Conservation (phyloP, 768 basidiomycete species). For the Termitomyces sp. region DNA sequence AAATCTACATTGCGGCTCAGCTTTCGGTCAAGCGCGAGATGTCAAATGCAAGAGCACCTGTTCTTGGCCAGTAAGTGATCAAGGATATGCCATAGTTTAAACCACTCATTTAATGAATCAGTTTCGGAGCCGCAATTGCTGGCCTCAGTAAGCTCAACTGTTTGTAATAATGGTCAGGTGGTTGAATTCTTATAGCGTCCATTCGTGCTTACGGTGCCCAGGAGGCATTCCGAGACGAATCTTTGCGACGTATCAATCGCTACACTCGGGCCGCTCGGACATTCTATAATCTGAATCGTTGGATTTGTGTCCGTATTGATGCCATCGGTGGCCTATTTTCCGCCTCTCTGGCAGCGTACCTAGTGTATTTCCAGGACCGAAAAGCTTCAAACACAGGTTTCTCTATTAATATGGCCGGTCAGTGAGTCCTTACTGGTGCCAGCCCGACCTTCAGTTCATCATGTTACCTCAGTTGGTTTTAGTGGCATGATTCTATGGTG, state of each 20-base stretch:
- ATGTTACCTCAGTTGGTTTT: slow-evolving; percentile 36
- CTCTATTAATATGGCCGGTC: slow-evolving; percentile 47
- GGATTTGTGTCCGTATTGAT: slow-evolving; percentile 48
- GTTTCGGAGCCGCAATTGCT: slow-evolving; percentile 50
- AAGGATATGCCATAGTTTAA: slow-evolving; percentile 13
- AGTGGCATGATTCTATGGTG: slow-evolving; percentile 47
- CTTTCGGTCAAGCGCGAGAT: slow-evolving; percentile 43
- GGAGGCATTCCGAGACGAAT: slow-evolving; percentile 35
- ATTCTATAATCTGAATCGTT: slow-evolving; percentile 48
- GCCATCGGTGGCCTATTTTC: slow-evolving; percentile 52
- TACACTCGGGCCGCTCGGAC: slow-evolving; percentile 40
- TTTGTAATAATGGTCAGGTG: background rate
- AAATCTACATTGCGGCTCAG: slow-evolving; percentile 40
- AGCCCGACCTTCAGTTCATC: background rate
- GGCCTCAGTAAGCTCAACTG: slow-evolving; percentile 37
- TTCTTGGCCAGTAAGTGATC: slow-evolving; percentile 33
- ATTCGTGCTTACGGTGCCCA: slow-evolving; percentile 66
- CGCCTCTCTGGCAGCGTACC: slow-evolving; percentile 46
- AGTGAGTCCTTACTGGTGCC: slow-evolving; percentile 16
- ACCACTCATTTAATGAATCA: slow-evolving; percentile 7
- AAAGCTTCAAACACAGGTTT: slow-evolving; percentile 43
- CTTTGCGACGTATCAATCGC: slow-evolving; percentile 46
- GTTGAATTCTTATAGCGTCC: slow-evolving; percentile 26
- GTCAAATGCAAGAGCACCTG: slow-evolving; percentile 32
- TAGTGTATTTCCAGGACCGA: slow-evolving; percentile 38